Evolutionary conservation across 768 basidiomycete species (phyloP), one percentile per base, ranked within the genome.

Genomic region (Lyophyllum semitale): DNA sequence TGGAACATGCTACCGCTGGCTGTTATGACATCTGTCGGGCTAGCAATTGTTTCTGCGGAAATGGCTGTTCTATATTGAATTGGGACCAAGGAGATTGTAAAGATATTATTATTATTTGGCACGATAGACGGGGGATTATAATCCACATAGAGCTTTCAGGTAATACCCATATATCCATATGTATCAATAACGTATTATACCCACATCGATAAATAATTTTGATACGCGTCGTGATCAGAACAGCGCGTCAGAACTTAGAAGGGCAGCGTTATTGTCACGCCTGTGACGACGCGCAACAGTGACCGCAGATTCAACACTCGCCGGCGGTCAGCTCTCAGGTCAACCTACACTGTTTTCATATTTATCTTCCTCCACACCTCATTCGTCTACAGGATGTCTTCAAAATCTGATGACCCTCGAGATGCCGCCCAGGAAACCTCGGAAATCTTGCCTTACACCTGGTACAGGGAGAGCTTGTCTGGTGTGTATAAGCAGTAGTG

Each of bases 31-130:
- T 74, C 76, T 8, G 82, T 84, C 6, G 90, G 86, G 6, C 76
- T 89, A 30, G 83, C 78, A 1, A 77, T 95, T 7, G 87, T 95
- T 1, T 85, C 83, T 17, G 87, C 86, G 1, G 90, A 95, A 71
- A 88, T 94, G 79, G 79, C 82, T 0, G 78, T 88, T 26, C 55
- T 85, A 9, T 81, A 75, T 63, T 54, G n/a, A n/a, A 56, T 27
- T 30, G 35, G 20, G 26, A 15, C 27, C 37, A 18, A 38, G 9
- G 22, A 7, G n/a, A 2, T 38, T 2, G n/a, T 13, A 32, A 25
- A 20, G 17, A 22, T 4, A n/a, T 12, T 4, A 6, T 15, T 38
- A 38, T 1, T 35, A 38, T 2, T 17, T 26, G 29, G 13, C 2
- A 30, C 8, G 27, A 45, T 20, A 26, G 15, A 25, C n/a, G 38